phyloP scores from a whole-genome alignment of 2,329 filamentous ascomycete species.

The Phaeosphaeriaceae sp. region DNA sequence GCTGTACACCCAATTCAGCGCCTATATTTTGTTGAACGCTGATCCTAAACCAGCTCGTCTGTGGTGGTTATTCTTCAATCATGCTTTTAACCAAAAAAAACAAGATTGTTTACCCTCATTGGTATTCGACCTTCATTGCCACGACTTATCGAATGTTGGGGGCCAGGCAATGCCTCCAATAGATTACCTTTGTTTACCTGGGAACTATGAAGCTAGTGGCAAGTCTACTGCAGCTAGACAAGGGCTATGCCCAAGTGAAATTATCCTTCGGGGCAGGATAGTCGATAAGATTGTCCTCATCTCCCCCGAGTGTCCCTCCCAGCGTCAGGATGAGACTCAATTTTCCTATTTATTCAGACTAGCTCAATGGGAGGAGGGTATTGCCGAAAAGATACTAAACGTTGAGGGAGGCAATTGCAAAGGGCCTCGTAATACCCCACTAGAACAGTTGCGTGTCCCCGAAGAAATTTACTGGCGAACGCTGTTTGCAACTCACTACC shows the following conservation, averaged over 20 bases:
- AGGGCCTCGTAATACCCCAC: background rate
- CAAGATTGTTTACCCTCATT: background rate
- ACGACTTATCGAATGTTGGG: too few species aligned
- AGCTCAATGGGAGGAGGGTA: background rate
- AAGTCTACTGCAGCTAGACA: background rate
- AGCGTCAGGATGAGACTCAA: too few species aligned
- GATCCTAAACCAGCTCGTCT: background rate
- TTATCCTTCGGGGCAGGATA: background rate
- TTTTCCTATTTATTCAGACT: too few species aligned
- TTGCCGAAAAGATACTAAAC: background rate
- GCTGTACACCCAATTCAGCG: constrained; percentile 1
- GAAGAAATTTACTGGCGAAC: constrained; percentile 3
- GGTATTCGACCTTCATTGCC: constrained; percentile 6
- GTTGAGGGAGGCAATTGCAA: background rate
- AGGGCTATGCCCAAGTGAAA: background rate
- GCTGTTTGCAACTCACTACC: background rate
- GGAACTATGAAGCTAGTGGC: background rate
- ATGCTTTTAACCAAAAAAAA: background rate
- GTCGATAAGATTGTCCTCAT: background rate
- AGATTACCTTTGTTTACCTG: too few species aligned
- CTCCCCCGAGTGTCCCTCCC: too few species aligned
- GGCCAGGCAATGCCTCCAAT: too few species aligned
- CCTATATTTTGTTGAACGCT: background rate
- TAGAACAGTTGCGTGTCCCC: background rate
- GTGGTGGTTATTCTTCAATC: constrained; percentile 1